Conservation (phyloP, 306 rosid species). For the Ormosia semicastrata region DNA sequence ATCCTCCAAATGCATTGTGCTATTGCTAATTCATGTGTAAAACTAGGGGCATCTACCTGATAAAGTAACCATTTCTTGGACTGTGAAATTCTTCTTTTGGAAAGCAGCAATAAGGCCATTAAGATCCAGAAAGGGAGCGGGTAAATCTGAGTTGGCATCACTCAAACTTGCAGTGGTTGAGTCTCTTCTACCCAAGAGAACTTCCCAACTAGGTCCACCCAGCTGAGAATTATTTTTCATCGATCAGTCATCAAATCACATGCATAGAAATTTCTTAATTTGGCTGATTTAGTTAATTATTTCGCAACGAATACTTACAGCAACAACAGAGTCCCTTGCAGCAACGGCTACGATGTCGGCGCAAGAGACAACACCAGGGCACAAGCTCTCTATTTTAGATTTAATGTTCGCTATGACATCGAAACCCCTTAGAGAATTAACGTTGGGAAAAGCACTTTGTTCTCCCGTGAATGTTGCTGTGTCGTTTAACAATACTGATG, state of each 20-base stretch:
- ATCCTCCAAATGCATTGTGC: no score
- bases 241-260: background rate
- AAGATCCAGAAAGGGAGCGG: slow-evolving; percentile 36
- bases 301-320: slow-evolving; percentile 24
- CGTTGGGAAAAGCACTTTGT: slow-evolving; percentile 44
- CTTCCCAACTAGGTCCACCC: slow-evolving; percentile 44
- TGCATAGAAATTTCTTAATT: background rate
- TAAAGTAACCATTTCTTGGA: slow-evolving; percentile 48
- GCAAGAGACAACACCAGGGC: slow-evolving; percentile 54
- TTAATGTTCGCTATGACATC: slow-evolving; percentile 46
- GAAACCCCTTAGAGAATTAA: slow-evolving; percentile 52
- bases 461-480: slow-evolving; percentile 45
- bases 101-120: slow-evolving; percentile 38
- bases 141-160: slow-evolving; percentile 37
- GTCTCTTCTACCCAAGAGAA: slow-evolving; percentile 45
- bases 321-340: slow-evolving; percentile 53
- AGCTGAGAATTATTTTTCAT: slow-evolving; percentile 34
- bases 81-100: slow-evolving; percentile 40
- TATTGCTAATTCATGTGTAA: no score
- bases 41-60: slow-evolving; percentile 32
- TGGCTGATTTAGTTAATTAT: background rate
- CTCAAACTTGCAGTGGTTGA: slow-evolving; percentile 39
- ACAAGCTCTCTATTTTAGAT: slow-evolving; percentile 21
- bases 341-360: slow-evolving; percentile 57
- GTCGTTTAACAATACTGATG: slow-evolving; percentile 47